These are phyloP conservation scores for Ogataea pilisensis DNA, from an alignment of 805 yeast genomes.

Conservation along the genomic window DNA sequence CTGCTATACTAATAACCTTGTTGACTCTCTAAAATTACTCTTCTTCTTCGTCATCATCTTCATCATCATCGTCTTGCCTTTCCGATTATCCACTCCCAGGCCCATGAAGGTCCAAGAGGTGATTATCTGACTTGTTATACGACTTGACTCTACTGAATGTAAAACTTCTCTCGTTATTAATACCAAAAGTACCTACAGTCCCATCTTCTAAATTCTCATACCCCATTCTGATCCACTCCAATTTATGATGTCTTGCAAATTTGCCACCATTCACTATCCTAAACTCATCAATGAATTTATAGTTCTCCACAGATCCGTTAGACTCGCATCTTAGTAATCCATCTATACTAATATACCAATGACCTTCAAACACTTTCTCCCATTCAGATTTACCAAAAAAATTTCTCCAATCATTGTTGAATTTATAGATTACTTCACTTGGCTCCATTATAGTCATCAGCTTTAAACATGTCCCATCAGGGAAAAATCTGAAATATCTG, in stretches of 20 bases:
- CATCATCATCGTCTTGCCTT: too few species aligned
- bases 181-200: conserved; percentile 36
- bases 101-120: too few species aligned
- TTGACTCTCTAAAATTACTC: too few species aligned
- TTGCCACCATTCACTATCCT: conserved; percentile 57
- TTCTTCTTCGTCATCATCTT: too few species aligned
- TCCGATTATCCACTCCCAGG: too few species aligned
- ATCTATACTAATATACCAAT: conserved; percentile 54
- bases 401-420: conserved; percentile 33
- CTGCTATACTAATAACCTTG: too few species aligned
- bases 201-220: conserved; percentile 32
- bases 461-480: conserved; percentile 71
- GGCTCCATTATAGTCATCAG: conserved; percentile 75
- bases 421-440: conserved; percentile 52
- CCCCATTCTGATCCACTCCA: conserved; percentile 67
- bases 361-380: conserved; percentile 43
- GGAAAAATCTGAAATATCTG: conserved; percentile 76
- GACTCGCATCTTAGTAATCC: conserved; percentile 49
- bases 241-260: conserved; percentile 56
- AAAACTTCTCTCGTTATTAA: conserved; percentile 75
- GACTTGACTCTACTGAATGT: conserved; percentile 69
- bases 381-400: conserved; percentile 22
- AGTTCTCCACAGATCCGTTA: conserved; percentile 57
- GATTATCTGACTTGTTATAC: too few species aligned
- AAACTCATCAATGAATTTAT: conserved; percentile 59